Base-by-base conservation (phyloP, 169 alveolate genomes). In the Ophryocystis elektroscirrha region DNA sequence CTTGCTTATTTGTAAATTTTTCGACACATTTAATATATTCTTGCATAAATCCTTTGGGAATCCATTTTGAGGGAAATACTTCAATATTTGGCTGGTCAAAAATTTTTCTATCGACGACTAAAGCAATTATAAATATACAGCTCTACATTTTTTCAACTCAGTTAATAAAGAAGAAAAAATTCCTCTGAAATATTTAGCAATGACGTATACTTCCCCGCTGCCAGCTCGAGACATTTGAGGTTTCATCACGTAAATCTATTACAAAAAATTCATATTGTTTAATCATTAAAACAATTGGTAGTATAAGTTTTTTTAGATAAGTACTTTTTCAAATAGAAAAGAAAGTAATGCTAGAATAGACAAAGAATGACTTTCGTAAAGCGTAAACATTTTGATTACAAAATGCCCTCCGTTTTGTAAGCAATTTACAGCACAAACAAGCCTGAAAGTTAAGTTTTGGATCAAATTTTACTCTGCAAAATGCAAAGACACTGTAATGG, bases 401-500 rank as follows among this genome's bases (percentile, higher is more conserved):
- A 61, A 56, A 16, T 71, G 49, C 26, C 78, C 76, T 16, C 55
- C 64, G 15, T 56, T 49, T 4, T 60, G 50, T 30, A 69, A 59
- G 32, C 65, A 44, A 19, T 73, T 73, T 23, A 69, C 51, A 7
- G 57, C 59, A 22, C 68, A 52, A 12, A 69, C 71, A 27, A 63
- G n/a, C n/a, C n/a, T n/a, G n/a, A n/a, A n/a, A n/a, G n/a, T n/a
- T n/a, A n/a, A n/a, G n/a, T n/a, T n/a, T n/a, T n/a, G n/a, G n/a
- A n/a, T n/a, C n/a, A n/a, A n/a, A n/a, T n/a, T n/a, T n/a, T n/a
- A 24, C 55, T 65, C 78, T 18, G 70, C 63, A 41, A 61, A 65
- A 19, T 61, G 65, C 38, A 69, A 65, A 5, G 69, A 59, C 27
- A 69, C 59, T 26, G 72, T 62, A 41, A 69, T 38, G 41, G 46